phyloP scores from a whole-genome alignment of 371 early-diverging fungal species.

The Rhizopus microsporus region DNA sequence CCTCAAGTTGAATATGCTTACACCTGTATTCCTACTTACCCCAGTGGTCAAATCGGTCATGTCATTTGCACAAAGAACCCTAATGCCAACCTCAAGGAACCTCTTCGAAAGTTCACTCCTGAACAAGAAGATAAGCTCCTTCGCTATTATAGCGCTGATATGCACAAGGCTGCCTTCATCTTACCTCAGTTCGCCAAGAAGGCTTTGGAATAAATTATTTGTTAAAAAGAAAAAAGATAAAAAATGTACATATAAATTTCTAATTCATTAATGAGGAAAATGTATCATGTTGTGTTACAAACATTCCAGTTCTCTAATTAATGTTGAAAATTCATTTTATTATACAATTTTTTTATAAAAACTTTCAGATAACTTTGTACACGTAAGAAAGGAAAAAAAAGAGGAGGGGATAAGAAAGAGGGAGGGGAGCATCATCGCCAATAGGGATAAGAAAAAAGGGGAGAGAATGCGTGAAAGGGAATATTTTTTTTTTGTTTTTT shows the following conservation, averaged over 20 bases:
- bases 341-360: not conserved
- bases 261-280: not conserved
- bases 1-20: constrained; percentile 92
- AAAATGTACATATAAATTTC: not conserved
- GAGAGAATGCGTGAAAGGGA: not conserved
- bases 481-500: constrained; percentile 1
- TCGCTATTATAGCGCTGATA: constrained; percentile 91
- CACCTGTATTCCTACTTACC: constrained; percentile 95
- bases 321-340: too few relatives aligned
- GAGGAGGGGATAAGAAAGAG: not conserved
- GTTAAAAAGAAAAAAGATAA: not conserved
- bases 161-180: constrained; percentile 91
- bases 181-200: constrained; percentile 88
- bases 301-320: too few relatives aligned
- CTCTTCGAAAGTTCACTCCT: constrained; percentile 74
- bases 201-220: constrained; percentile 37
- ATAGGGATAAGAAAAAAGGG: not conserved
- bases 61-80: constrained; percentile 87
- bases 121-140: constrained; percentile 81
- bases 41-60: constrained; percentile 96
- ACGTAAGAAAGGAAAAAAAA: not conserved
- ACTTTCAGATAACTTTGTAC: not conserved
- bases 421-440: not conserved
- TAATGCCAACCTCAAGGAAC: constrained; percentile 70
- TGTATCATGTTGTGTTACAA: too few relatives aligned